Percentiles rank a stretch among this genome's conserved stretches.
Evolutionary conservation across 2,329 filamentous ascomycete genomes (phyloP).

Genomic region (Clarireedia monteithiana): DNA sequence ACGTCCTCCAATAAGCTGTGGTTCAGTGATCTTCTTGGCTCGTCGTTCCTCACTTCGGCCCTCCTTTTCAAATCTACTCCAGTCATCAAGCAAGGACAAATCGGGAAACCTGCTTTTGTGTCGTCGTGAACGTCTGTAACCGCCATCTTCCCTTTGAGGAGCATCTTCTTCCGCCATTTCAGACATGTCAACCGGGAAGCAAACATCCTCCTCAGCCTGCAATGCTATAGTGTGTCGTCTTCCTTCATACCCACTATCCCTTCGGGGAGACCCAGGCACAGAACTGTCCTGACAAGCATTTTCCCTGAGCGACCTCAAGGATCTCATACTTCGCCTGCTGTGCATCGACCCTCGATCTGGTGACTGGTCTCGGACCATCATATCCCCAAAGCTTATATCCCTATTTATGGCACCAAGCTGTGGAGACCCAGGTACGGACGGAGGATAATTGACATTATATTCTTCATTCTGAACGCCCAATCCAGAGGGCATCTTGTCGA

Average conservation of each 20-base stretch:
- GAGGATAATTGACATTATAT: constrained; percentile 62
- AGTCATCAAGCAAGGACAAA: constrained; percentile 74
- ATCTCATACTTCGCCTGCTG: constrained; percentile 15
- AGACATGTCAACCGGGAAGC: constrained; percentile 78
- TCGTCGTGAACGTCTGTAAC: constrained; percentile 34
- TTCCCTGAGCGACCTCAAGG: constrained; percentile 10
- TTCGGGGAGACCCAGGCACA: constrained; percentile 15
- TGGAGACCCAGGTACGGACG: constrained; percentile 58
- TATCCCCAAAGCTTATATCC: constrained; percentile 56
- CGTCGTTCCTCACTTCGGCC: constrained; percentile 73
- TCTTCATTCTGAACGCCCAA: constrained; percentile 32
- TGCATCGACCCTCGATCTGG: constrained; percentile 13
- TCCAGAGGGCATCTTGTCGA: constrained; percentile 20
- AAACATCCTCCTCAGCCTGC: constrained; percentile 78
- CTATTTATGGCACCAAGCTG: constrained; percentile 40
- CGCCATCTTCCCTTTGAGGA: constrained; percentile 39
- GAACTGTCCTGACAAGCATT: constrained; percentile 28
- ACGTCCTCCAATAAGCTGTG: constrained; percentile 83
- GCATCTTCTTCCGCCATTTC: constrained; percentile 74
- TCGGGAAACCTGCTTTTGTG: constrained; percentile 79
- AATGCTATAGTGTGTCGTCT: constrained; percentile 52
- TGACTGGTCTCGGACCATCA: constrained; percentile 61
- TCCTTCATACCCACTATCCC: constrained; percentile 25
- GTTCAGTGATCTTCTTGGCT: constrained; percentile 88
- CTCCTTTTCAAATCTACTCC: constrained; percentile 86